phyloP scores from a whole-genome alignment of 257 asterid genomes.

The Nicotiana sylvestris region DNA sequence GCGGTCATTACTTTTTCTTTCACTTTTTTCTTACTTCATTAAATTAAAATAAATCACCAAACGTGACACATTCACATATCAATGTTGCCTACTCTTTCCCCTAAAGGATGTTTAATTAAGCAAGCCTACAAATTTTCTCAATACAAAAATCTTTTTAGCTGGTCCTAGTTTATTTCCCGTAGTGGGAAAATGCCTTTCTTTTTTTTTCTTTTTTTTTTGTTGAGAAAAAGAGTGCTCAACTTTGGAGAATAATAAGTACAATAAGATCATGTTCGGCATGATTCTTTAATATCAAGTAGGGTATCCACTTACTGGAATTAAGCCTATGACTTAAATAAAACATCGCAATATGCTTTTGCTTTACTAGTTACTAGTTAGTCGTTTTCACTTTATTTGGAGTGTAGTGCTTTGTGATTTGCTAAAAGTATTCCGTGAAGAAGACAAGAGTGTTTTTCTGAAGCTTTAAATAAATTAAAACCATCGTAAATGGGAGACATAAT shows the following conservation, averaged over 20 bases:
- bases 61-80: neutral
- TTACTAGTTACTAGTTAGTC: constrained; percentile 11
- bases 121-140: neutral
- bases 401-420: neutral
- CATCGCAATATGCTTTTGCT: neutral
- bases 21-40: neutral
- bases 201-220: neutral
- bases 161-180: neutral
- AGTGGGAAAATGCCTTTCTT: neutral
- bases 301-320: neutral
- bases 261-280: neutral
- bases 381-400: neutral
- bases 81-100: neutral
- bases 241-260: neutral
- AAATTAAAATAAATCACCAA: neutral
- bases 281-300: neutral
- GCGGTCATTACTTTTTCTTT: neutral
- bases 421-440: neutral
- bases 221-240: too few species aligned
- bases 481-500: constrained; percentile 1
- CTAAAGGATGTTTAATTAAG: neutral
- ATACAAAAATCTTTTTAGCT: neutral
- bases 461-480: neutral
- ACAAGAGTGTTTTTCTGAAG: neutral
- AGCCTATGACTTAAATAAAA: neutral